phyloP scores from a whole-genome alignment of 169 alveolate species.

The Eimeria maxima region DNA sequence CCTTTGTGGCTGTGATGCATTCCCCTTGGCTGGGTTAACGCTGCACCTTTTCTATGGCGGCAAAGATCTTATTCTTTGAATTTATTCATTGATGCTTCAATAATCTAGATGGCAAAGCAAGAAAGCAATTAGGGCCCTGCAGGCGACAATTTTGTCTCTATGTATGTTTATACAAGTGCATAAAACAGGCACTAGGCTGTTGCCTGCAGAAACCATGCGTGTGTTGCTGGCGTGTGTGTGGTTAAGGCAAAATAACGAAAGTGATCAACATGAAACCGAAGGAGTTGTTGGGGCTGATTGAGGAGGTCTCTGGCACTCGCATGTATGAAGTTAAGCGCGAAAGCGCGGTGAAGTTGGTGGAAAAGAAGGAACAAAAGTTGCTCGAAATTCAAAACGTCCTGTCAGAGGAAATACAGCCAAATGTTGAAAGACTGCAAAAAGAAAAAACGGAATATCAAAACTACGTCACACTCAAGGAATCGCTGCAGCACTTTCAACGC shows the following conservation, averaged over 20 bases:
- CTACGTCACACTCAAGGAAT: conserved; percentile 57
- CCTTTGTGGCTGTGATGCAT: too few species aligned
- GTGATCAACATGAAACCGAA: conserved; percentile 99
- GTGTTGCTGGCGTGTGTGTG: not conserved
- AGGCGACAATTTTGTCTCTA: too few species aligned
- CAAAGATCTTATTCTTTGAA: too few species aligned
- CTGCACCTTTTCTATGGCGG: too few species aligned
- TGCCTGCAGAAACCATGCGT: not conserved
- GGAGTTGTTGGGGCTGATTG: conserved; percentile 97
- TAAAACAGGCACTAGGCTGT: not conserved
- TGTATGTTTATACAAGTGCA: not conserved
- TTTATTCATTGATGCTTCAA: too few species aligned
- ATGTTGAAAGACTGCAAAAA: conserved; percentile 86
- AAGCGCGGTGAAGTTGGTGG: conserved; percentile 94
- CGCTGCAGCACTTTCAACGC: conserved; percentile 59
- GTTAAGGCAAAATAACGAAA: conserved; percentile 96
- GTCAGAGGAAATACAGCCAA: conserved; percentile 88
- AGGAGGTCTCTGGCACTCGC: conserved; percentile 99
- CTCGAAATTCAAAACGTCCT: conserved; percentile 87
- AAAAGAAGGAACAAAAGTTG: conserved; percentile 92
- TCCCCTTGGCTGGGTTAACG: too few species aligned
- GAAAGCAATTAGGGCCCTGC: too few species aligned
- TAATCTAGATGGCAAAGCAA: too few species aligned
- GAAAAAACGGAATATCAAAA: conserved; percentile 84
- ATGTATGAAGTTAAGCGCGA: conserved; percentile 97